Conservation (phyloP, 371 early-diverging fungal species). For the Zancudomyces culisetae region DNA sequence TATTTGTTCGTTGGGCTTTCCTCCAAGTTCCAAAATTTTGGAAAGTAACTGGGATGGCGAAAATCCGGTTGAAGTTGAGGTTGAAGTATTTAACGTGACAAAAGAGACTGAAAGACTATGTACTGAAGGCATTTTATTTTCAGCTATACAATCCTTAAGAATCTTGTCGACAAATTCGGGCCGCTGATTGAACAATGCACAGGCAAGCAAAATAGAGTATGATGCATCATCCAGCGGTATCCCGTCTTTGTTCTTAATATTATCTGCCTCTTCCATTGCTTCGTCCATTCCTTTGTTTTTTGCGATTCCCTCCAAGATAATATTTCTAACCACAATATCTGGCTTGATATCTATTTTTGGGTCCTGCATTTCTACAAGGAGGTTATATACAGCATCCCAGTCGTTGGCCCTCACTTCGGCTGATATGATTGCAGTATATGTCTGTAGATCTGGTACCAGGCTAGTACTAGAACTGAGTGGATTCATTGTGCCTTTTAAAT, state of each 20-base stretch:
- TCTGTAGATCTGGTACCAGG: slow-evolving; percentile 3
- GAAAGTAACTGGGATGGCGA: slow-evolving; percentile 9
- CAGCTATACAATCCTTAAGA: slow-evolving; percentile 4
- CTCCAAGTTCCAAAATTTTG: neutral
- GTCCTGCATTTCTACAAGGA: slow-evolving; percentile 16
- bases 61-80: too few species aligned
- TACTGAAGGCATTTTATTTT: slow-evolving; percentile 8
- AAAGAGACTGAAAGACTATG: too few species aligned
- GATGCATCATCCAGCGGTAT: slow-evolving; percentile 10
- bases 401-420: slow-evolving; percentile 14
- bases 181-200: slow-evolving; percentile 8
- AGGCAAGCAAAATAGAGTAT: slow-evolving; percentile 9
- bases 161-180: slow-evolving; percentile 6
- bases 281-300: slow-evolving; percentile 10
- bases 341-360: slow-evolving; percentile 6
- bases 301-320: slow-evolving; percentile 12
- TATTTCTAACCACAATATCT: slow-evolving; percentile 21
- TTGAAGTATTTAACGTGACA: too few species aligned
- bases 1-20: neutral
- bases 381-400: slow-evolving; percentile 7
- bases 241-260: slow-evolving; percentile 16
- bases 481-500: slow-evolving; percentile 7
- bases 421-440: slow-evolving; percentile 15
- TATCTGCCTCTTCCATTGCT: slow-evolving; percentile 9
- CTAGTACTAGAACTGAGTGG: slow-evolving; percentile 5